Evolutionary conservation across 139 green algal genomes (phyloP).

Genomic region (Tetradesmus lagerheimii): DNA sequence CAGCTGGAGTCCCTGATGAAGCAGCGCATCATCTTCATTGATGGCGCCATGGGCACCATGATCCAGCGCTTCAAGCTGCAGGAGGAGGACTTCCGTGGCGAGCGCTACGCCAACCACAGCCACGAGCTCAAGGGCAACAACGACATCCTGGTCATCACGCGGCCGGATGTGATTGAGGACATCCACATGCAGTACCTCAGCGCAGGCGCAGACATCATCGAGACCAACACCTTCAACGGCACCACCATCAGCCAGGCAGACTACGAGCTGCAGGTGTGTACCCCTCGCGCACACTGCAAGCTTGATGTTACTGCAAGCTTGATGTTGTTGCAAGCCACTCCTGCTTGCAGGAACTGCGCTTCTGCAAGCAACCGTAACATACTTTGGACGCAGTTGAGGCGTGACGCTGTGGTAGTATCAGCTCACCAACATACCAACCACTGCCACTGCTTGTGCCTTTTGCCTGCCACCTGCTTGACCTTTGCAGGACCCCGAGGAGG

Average conservation of each 20-base stretch:
- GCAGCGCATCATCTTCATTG: conserved; percentile 95
- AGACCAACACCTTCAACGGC: conserved; percentile 99
- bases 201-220: conserved; percentile 95
- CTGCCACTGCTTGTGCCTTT: no score
- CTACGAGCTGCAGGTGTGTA: conserved; percentile 87
- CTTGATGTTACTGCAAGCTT: not conserved
- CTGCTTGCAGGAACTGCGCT: no score
- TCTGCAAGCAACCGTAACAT: no score
- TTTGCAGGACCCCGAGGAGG: conserved; percentile 81
- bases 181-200: conserved; percentile 96
- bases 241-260: conserved; percentile 93
- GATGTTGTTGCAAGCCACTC: no score
- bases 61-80: conserved; percentile 90
- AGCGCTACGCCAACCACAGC: conserved; percentile 79
- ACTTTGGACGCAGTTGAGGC: no score
- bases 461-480: not conserved
- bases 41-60: conserved; percentile 97
- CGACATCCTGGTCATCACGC: conserved; percentile 96
- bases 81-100: conserved; percentile 93
- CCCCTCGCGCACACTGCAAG: not conserved
- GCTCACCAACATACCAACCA: no score
- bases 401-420: no score
- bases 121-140: conserved; percentile 99
- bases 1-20: conserved; percentile 86
- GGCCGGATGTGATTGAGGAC: conserved; percentile 92